Evolutionary conservation across 1,284 basidiomycete species (phyloP), one percentile per base, ranked within the genome.

Genomic region (Hemileia vastatrix): DNA sequence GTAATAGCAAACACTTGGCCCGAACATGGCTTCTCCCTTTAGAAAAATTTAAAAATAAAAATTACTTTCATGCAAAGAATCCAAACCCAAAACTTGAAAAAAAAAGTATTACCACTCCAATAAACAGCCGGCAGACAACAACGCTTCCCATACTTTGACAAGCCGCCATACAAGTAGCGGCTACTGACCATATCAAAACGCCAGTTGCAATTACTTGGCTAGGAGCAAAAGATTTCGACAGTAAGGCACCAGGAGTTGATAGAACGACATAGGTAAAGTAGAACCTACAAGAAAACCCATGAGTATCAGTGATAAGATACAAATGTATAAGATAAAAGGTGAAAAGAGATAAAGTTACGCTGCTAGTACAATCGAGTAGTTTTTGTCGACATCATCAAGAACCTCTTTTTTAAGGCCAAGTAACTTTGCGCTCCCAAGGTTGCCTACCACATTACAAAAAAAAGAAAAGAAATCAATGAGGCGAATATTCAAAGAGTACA

Each of bases 1-100:
- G 72, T 88, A 88, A 2, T 88, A 76, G 15, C 85, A 84, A 36
- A 87, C 84, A 0, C 81, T 83, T 5, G 86, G 86, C 0, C 83
- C 85, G 67, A 88, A 87, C 2, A 83, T 82, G 1, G 86, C 82
- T 72, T 88, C 86, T 3, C 43, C 43, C 43, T 44, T 13, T 44
- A 15, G 13, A 15, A 4, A 3, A 44, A 44, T 44, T 44, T n/a
- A n/a, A n/a, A n/a, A n/a, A n/a, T n/a, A n/a, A n/a, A n/a, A n/a
- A n/a, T n/a, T n/a, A n/a, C n/a, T n/a, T n/a, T n/a, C n/a, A n/a
- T n/a, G n/a, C n/a, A 66, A 87, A 87, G 36, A 84, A 68, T 13
- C 86, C 86, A 11, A 87, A 77, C 53, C 80, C 80, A 47, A 87
- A 67, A 48, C 86, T 80, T 6, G 81, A 79, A n/a, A 81, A 76